A percentile compares a stretch with the other conserved stretches of the same genome.
Evolutionary conservation across 73 alveolate species (phyloP).

Genomic region (Breviolum minutum): DNA sequence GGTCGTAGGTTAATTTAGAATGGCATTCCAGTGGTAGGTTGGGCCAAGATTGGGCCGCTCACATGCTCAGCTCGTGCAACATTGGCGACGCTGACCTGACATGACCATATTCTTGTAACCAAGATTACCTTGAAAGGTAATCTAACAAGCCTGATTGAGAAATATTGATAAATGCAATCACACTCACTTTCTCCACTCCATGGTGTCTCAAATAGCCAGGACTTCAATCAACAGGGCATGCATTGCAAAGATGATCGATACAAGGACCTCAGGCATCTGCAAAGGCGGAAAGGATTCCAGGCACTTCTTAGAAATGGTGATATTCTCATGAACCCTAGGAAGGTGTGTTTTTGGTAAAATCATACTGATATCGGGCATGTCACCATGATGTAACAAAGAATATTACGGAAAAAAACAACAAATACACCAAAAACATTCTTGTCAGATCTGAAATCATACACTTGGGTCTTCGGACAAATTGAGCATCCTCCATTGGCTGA

Average conservation of each 20-base stretch:
- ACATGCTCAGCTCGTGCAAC: conserved; percentile 73
- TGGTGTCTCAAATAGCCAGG: background rate
- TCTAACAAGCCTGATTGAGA: background rate
- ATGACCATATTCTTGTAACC: background rate
- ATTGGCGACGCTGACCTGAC: conserved; percentile 69
- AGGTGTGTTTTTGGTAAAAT: too few species aligned
- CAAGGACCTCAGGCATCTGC: background rate
- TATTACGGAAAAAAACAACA: too few species aligned
- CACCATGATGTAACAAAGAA: background rate
- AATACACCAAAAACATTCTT: background rate
- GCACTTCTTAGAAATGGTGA: background rate
- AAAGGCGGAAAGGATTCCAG: too few species aligned
- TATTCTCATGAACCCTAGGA: background rate
- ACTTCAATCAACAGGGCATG: conserved; percentile 62
- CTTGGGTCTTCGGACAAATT: conserved; percentile 4
- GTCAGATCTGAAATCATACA: too few species aligned
- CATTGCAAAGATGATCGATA: conserved; percentile 68
- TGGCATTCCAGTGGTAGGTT: background rate
- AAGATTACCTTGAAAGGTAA: background rate
- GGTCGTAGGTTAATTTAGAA: background rate
- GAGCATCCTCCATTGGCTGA: conserved; percentile 26
- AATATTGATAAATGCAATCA: background rate
- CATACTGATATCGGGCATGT: too few species aligned
- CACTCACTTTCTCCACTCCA: background rate
- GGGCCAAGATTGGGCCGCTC: background rate